Percentiles rank a stretch among this genome's conserved stretches.
Conservation (phyloP, 306 rosid genomes). For the Trifolium dubium region DNA sequence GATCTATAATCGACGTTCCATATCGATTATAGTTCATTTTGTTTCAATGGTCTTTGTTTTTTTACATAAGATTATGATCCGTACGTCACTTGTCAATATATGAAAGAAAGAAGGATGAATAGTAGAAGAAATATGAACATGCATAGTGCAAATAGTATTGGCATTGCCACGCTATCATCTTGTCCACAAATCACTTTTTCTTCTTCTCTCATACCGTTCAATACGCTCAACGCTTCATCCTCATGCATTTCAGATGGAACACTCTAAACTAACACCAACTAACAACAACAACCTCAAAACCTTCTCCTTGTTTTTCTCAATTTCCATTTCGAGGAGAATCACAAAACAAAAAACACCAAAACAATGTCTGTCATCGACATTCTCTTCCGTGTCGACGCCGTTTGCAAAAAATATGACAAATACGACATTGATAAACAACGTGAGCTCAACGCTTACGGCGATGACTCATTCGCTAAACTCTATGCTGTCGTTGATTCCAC, state of each 20-base stretch:
- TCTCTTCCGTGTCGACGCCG: constrained; percentile 74
- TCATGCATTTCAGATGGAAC: constrained; percentile 39
- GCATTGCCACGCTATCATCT: constrained; percentile 31
- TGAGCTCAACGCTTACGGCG: constrained; percentile 68
- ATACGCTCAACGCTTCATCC: constrained; percentile 52
- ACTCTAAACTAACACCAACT: background rate
- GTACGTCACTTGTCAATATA: too few species aligned
- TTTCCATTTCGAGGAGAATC: constrained; percentile 3
- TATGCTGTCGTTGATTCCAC: constrained; percentile 53
- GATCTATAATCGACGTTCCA: too few species aligned
- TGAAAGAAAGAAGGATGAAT: too few species aligned
- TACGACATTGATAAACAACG: constrained; percentile 77
- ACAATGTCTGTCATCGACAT: constrained; percentile 76
- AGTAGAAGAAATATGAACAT: too few species aligned
- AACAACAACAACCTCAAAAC: background rate
- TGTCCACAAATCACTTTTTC: background rate
- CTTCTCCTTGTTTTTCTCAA: background rate
- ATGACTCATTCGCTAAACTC: constrained; percentile 69
- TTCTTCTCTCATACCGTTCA: constrained; percentile 33
- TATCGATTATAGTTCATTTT: too few species aligned
- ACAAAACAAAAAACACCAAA: background rate
- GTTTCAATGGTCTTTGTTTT: too few species aligned
- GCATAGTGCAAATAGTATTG: too few species aligned
- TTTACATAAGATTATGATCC: too few species aligned
- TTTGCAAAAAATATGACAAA: constrained; percentile 69